phyloP scores from a whole-genome alignment of 257 asterid species.

The Osmanthus fragrans region DNA sequence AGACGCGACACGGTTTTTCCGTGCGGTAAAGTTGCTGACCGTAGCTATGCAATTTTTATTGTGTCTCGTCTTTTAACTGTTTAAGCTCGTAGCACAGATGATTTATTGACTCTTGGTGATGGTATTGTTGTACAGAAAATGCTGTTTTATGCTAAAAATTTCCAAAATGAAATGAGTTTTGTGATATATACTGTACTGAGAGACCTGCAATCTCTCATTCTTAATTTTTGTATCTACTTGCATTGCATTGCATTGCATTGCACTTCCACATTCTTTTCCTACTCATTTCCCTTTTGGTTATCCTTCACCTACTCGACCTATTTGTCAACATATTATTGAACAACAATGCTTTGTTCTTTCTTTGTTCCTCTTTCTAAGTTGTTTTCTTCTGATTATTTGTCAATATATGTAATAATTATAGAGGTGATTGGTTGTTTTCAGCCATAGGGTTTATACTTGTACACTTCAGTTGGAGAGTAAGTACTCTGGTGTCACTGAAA shows the following conservation, averaged over 20 bases:
- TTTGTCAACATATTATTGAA: background rate
- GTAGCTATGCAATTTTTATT: background rate
- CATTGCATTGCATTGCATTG: background rate
- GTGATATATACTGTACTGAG: background rate
- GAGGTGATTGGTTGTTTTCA: background rate
- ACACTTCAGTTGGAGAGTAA: background rate
- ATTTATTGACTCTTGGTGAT: background rate
- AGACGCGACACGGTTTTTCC: constrained; percentile 92
- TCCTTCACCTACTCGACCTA: background rate
- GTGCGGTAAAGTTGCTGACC: constrained; percentile 59
- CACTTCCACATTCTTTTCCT: background rate
- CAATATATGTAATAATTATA: background rate
- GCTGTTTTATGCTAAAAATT: background rate
- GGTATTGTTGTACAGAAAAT: background rate
- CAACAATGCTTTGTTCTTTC: background rate
- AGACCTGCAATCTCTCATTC: background rate
- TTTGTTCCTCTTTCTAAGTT: background rate
- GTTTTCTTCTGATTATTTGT: background rate
- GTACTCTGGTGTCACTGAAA: background rate
- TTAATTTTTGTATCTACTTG: background rate
- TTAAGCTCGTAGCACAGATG: background rate
- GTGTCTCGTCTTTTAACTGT: background rate
- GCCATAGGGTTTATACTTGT: background rate
- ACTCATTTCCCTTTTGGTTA: background rate
- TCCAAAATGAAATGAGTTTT: background rate